Evolutionary conservation across 2,329 filamentous ascomycete genomes (phyloP).

Genomic region (Ascocoryne sarcoides): DNA sequence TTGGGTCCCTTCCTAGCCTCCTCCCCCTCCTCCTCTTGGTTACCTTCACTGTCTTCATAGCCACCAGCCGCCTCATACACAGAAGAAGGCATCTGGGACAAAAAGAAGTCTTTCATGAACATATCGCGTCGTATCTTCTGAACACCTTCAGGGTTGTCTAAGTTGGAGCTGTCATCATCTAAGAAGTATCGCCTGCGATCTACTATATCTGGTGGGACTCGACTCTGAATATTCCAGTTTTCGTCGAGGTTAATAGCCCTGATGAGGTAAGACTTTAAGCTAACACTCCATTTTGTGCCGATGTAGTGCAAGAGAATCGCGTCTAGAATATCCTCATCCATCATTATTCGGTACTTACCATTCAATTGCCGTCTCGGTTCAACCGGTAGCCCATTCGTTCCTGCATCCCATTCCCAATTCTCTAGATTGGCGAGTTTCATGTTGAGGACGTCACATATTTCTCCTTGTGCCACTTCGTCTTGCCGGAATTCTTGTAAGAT

Average conservation of each 20-base stretch:
- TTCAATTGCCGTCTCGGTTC: conserved; percentile 45
- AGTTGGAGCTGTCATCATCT: conserved; percentile 20
- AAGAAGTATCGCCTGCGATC: conserved; percentile 2
- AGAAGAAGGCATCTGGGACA: conserved; percentile 32
- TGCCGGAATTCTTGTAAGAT: conserved; percentile 41
- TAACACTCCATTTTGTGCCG: conserved; percentile 40
- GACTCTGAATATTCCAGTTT: conserved; percentile 18
- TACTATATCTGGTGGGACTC: conserved; percentile 30
- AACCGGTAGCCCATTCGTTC: conserved; percentile 36
- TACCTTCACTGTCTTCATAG: conserved; percentile 31
- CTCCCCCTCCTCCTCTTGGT: neutral
- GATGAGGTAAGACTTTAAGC: conserved; percentile 33
- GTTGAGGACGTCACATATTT: conserved; percentile 48
- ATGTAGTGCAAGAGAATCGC: conserved; percentile 45
- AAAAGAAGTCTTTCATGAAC: conserved; percentile 37
- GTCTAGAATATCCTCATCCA: conserved; percentile 49
- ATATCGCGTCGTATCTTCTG: neutral
- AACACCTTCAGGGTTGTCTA: neutral
- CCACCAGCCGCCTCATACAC: neutral
- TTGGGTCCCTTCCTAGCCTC: conserved; percentile 23
- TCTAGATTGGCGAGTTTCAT: conserved; percentile 43
- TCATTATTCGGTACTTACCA: conserved; percentile 49
- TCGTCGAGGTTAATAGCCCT: conserved; percentile 14
- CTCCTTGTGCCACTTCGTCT: conserved; percentile 39
- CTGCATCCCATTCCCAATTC: conserved; percentile 41